Conservation (phyloP, 495 filamentous ascomycete species). For the Penicillium daleae region DNA sequence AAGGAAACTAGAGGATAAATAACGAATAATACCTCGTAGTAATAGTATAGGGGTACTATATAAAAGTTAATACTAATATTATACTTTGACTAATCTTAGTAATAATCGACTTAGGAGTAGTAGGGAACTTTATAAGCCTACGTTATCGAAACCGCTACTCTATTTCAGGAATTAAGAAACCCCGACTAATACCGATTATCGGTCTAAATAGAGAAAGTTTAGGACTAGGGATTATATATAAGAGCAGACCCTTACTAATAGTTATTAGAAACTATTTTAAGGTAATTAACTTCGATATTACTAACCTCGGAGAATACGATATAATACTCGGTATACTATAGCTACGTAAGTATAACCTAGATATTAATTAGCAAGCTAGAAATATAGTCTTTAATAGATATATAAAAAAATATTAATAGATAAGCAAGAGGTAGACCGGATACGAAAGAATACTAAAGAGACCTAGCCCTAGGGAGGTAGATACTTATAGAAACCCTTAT, state of each 20-base stretch:
- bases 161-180: neutral
- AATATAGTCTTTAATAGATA: neutral
- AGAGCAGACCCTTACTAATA: neutral
- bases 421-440: neutral
- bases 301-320: constrained; percentile 7
- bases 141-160: neutral
- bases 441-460: neutral
- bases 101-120: constrained; percentile 2
- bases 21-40: neutral
- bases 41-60: neutral
- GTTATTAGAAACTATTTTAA: constrained; percentile 20
- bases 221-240: neutral
- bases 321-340: neutral
- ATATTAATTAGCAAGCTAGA: neutral
- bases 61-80: constrained; percentile 1
- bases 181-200: neutral
- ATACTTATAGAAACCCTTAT: neutral
- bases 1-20: constrained; percentile 2
- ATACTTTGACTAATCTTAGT: neutral
- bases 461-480: neutral
- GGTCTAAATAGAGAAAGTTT: neutral
- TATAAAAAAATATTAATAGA: neutral
- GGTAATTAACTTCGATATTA: constrained; percentile 12
- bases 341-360: neutral
- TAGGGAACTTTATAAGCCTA: constrained; percentile 6